Percentiles rank a stretch among this genome's conserved stretches.
These are phyloP conservation scores for Brettanomyces anomalus DNA, from an alignment of 805 yeast species.

Conservation along the genomic window DNA sequence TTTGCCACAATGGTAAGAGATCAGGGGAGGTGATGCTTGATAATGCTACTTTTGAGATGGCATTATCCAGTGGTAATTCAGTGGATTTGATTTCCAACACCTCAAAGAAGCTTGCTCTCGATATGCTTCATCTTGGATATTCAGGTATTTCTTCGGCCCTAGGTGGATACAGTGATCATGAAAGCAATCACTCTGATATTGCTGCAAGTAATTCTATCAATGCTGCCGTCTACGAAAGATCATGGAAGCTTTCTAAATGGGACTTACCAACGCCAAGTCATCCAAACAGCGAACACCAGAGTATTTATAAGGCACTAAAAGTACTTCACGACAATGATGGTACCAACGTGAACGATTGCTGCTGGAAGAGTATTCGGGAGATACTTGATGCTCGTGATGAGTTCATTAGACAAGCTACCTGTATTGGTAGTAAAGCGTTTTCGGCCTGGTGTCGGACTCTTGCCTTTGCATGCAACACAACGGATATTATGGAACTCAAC, in stretches of 20 bases:
- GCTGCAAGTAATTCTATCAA: not conserved
- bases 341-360: not conserved
- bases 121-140: slow-evolving; percentile 44
- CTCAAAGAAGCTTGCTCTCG: slow-evolving; percentile 19
- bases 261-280: slow-evolving; percentile 44
- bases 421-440: slow-evolving; percentile 3
- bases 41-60: slow-evolving; percentile 48
- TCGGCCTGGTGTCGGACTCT: slow-evolving; percentile 25
- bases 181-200: not conserved
- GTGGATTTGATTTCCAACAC: not conserved
- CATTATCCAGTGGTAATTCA: slow-evolving; percentile 8
- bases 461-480: slow-evolving; percentile 19
- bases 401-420: not conserved
- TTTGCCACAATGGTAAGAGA: slow-evolving; percentile 23
- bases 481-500: slow-evolving; percentile 10
- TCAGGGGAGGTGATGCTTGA: slow-evolving; percentile 36
- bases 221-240: slow-evolving; percentile 43
- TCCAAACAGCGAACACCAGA: slow-evolving; percentile 31
- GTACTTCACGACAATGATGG: slow-evolving; percentile 27
- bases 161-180: slow-evolving; percentile 8
- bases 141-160: slow-evolving; percentile 43
- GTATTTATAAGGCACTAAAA: slow-evolving; percentile 46
- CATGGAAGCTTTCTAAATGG: slow-evolving; percentile 78
- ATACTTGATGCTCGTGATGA: too few species aligned
- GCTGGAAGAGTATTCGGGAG: not conserved